Percentiles rank a stretch among this genome's conserved stretches.
Conservation (phyloP, 2,329 filamentous ascomycete species). For the Arthroderma uncinatum region DNA sequence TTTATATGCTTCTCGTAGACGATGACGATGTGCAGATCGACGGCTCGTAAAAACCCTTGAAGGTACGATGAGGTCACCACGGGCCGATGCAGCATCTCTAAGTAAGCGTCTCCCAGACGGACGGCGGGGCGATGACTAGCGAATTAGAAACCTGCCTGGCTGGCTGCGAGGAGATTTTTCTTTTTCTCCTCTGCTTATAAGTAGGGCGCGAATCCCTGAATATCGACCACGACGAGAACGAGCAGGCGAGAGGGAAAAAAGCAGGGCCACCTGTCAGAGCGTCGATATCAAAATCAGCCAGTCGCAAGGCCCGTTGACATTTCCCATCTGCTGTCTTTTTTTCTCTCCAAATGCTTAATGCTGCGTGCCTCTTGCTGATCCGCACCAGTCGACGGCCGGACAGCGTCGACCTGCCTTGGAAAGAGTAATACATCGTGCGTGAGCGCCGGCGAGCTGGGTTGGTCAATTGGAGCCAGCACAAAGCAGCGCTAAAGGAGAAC, state of each 20-base stretch:
- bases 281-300: background rate
- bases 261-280: background rate
- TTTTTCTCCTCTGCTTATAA: background rate
- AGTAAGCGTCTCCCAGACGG: background rate
- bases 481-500: conserved; percentile 5
- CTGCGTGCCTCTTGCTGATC: background rate
- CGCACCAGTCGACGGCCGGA: background rate
- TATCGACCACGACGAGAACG: background rate
- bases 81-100: background rate
- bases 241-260: background rate
- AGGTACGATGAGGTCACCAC: conserved; percentile 1
- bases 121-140: background rate
- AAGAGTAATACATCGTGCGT: conserved; percentile 1
- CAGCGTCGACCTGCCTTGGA: background rate
- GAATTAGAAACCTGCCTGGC: background rate
- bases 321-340: background rate
- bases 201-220: too few species aligned
- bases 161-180: background rate
- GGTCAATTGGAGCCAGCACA: conserved; percentile 14
- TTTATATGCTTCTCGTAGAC: too few species aligned
- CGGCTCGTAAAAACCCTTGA: background rate
- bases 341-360: background rate
- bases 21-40: background rate
- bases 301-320: background rate
- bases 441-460: conserved; percentile 6